Base-by-base conservation (phyloP, 2,329 filamentous ascomycete genomes). In the Endoconidiophora laricicola region DNA sequence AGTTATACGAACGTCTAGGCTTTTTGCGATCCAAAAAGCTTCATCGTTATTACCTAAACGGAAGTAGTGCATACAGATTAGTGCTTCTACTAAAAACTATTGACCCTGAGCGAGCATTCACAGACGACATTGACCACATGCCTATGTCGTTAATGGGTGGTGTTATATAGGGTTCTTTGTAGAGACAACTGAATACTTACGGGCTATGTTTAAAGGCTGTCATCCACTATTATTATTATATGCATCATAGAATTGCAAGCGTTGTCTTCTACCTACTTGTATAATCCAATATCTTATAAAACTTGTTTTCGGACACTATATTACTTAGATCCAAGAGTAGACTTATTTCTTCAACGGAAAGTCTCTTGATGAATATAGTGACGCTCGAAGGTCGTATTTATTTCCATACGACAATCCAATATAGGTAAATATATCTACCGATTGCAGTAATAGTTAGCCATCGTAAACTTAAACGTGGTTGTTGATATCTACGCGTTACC, bases 21-120 rank as follows among this genome's bases (percentile, higher is more conserved):
- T 98, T 98, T 60, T 65, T 96, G 20, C 74, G 90, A 47, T 94
- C 86, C 54, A 98, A 98, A 66, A 84, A 87, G 54, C 66, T 98
- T 48, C 88, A 96, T 64, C 74, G 91, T 41, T 98, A 98, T 62
- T 98, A 98, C 59, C 69, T 98, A 39, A 98, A 96, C 60, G 91
- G 91, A 9, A 98, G 86, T 62, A 94, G 87, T 50, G 91, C 91
- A 2, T 98, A 91, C 63, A 75, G 91, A 40, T 69, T 98, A 47
- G 79, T 96, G 5, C 65, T 98, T 37, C 81, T 88, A 55, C 67
- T 95, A 48, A 88, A 83, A 61, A 58, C 66, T 2, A 55, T 67
- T 37, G 68, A 72, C 20, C 43, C 50, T 6, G 41, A 50, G 20
- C 38, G 38, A 18, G 40, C 12, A 1, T 44, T 49, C n/a, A 24